Evolutionary conservation across 495 filamentous ascomycete species (phyloP), one percentile per base, ranked within the genome.

Genomic region (Penicillium paxilli): DNA sequence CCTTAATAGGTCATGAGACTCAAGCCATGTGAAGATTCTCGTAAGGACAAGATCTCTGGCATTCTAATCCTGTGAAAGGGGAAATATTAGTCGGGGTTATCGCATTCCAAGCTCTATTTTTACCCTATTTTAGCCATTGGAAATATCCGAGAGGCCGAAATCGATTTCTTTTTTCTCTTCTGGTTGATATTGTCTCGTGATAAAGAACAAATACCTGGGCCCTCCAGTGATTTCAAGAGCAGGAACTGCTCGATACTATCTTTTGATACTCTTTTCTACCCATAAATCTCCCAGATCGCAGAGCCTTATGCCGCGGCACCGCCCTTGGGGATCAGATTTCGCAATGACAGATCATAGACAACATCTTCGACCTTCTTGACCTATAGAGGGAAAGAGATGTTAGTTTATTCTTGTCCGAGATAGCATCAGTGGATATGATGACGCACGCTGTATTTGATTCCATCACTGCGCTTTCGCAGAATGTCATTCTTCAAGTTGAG

Each of bases 361-460:
- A 98, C 91, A 71, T 98, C 94, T 76, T 98, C 94, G 32, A 96
- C 90, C 73, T 96, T 96, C 80, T 98, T 98, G 42, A 90, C 79
- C 84, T 87, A 56, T 52, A 57, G 22, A 42, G 21, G 21, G 24
- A 47, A n/a, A 41, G 3, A 25, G 17, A 44, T 24, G 42, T 57
- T 32, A 62, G 50, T 23, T 16, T 33, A 6, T 51, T 22, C 8
- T 21, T 38, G n/a, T n/a, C 6, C n/a, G n/a, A 28, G 9, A 6
- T 32, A 12, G 9, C 0, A 21, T 44, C 23, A 47, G 44, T 32
- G 11, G 20, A 1, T 45, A 16, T 14, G 17, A 20, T 21, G 51
- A 68, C 82, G 64, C 62, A 96, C 90, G 54, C 87, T 87, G 56
- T 98, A 98, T 78, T 98, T 98, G 67, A 98, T 88, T 22, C 88